phyloP scores from a whole-genome alignment of 768 basidiomycete species.

The Panellus pusillus region DNA sequence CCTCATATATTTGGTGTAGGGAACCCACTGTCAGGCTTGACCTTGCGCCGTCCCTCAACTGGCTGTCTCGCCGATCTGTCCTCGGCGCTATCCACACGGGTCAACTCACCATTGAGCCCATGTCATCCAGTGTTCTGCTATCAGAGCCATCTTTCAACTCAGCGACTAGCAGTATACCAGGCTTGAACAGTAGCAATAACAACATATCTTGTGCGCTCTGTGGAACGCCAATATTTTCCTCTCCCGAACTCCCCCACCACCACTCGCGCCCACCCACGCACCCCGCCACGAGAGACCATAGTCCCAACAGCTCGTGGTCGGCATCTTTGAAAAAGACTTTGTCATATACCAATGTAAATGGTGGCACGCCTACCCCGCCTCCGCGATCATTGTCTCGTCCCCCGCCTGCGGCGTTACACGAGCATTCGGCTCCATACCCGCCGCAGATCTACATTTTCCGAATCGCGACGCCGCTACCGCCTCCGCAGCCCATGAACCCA shows the following conservation, averaged over 20 bases:
- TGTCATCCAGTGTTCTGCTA: slow-evolving; percentile 61
- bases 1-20: slow-evolving; percentile 38
- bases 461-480: slow-evolving; percentile 40
- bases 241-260: slow-evolving; percentile 28
- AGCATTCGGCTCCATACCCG: slow-evolving; percentile 26
- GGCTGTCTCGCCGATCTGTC: slow-evolving; percentile 87
- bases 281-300: slow-evolving; percentile 32
- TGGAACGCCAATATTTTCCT: slow-evolving; percentile 56
- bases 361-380: slow-evolving; percentile 35
- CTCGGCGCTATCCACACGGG: slow-evolving; percentile 83
- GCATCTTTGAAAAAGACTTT: slow-evolving; percentile 56
- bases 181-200: slow-evolving; percentile 40
- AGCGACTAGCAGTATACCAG: slow-evolving; percentile 43
- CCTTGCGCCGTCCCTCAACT: slow-evolving; percentile 90
- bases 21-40: slow-evolving; percentile 93
- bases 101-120: slow-evolving; percentile 86
- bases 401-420: slow-evolving; percentile 19
- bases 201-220: slow-evolving; percentile 81
- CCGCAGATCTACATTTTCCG: slow-evolving; percentile 70
- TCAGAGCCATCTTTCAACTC: slow-evolving; percentile 47
- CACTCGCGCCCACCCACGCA: slow-evolving; percentile 32
- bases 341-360: slow-evolving; percentile 27
- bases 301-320: slow-evolving; percentile 47
- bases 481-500: slow-evolving; percentile 25
- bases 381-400: slow-evolving; percentile 26